Evolutionary conservation across 2,329 filamentous ascomycete species (phyloP).

Genomic region (Phyllosticta citrichinensis): DNA sequence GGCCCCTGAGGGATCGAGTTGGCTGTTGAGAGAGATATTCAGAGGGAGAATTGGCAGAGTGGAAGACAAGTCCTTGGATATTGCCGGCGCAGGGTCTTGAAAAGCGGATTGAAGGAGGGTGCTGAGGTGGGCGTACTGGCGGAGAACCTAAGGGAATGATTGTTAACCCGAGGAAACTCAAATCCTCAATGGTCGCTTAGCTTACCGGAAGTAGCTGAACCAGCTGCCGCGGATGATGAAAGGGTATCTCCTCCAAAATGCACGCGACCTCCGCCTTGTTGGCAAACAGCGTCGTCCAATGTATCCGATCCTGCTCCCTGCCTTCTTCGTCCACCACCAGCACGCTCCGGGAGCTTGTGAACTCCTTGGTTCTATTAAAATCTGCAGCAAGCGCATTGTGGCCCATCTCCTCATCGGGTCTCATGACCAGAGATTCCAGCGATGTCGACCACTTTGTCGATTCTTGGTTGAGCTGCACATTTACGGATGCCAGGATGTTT

Average conservation of each 20-base stretch:
- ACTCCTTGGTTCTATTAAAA: slow-evolving; percentile 36
- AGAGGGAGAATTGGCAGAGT: slow-evolving; percentile 16
- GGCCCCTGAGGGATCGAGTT: slow-evolving; percentile 7
- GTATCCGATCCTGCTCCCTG: slow-evolving; percentile 20
- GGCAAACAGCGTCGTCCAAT: slow-evolving; percentile 55
- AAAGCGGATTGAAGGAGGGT: slow-evolving; percentile 56
- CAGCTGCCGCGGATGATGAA: slow-evolving; percentile 69
- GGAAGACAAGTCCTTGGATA: slow-evolving; percentile 15
- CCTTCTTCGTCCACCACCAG: slow-evolving; percentile 24
- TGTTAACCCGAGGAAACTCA: slow-evolving; percentile 2
- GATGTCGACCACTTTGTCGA: slow-evolving; percentile 35
- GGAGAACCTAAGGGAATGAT: slow-evolving; percentile 33
- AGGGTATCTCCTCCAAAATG: slow-evolving; percentile 57
- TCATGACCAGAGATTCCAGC: slow-evolving; percentile 45
- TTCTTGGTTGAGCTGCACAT: slow-evolving; percentile 47
- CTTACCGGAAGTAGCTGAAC: slow-evolving; percentile 56
- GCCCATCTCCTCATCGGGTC: slow-evolving; percentile 43
- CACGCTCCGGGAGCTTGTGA: slow-evolving; percentile 41
- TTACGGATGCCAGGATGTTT: slow-evolving; percentile 51
- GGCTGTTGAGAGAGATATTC: slow-evolving; percentile 7
- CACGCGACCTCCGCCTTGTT: slow-evolving; percentile 65
- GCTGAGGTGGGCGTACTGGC: slow-evolving; percentile 65
- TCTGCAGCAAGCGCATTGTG: slow-evolving; percentile 33
- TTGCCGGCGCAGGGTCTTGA: slow-evolving; percentile 21
- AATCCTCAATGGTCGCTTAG: background rate